Percentiles rank a stretch among this genome's conserved stretches.
These are phyloP conservation scores for Suillus cothurnatus DNA, from an alignment of 768 basidiomycete species.

Conservation along the genomic window DNA sequence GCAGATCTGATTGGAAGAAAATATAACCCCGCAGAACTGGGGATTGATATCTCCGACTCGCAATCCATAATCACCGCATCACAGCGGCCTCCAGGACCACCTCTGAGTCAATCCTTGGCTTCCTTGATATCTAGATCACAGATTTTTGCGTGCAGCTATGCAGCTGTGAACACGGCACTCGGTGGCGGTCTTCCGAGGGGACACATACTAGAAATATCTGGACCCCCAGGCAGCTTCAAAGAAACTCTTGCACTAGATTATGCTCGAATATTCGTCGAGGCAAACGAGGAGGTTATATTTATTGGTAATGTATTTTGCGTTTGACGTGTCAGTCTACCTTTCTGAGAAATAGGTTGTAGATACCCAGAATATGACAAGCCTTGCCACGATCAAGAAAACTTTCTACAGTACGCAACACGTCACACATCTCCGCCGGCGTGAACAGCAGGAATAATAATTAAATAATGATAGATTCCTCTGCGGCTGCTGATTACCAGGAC, in stretches of 20 bases:
- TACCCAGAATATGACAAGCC: conserved; percentile 50
- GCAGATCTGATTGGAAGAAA: not conserved
- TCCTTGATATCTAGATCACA: conserved; percentile 31
- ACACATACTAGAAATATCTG: conserved; percentile 71
- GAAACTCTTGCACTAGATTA: conserved; percentile 56
- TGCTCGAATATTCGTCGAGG: conserved; percentile 47
- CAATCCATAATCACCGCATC: conserved; percentile 48
- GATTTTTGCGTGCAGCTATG: conserved; percentile 33
- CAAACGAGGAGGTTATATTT: conserved; percentile 58
- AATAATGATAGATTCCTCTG: conserved; percentile 44
- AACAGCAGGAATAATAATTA: not conserved
- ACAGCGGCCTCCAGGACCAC: conserved; percentile 33
- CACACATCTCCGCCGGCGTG: not conserved
- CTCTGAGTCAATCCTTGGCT: conserved; percentile 62
- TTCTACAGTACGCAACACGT: conserved; percentile 23
- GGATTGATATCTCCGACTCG: conserved; percentile 46
- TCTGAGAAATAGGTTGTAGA: conserved; percentile 33
- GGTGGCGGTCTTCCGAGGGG: conserved; percentile 65
- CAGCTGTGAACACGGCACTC: conserved; percentile 58
- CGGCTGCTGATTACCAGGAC: conserved; percentile 30
- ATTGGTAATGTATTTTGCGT: conserved; percentile 47
- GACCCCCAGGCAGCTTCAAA: conserved; percentile 73
- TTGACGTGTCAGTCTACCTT: not conserved
- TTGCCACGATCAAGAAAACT: conserved; percentile 32
- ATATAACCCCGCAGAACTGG: conserved; percentile 45